A percentile compares a stretch with the other conserved stretches of the same genome.
These are phyloP conservation scores for Naganishia sp. DNA, from an alignment of 1,284 basidiomycete species.

Conservation along the genomic window DNA sequence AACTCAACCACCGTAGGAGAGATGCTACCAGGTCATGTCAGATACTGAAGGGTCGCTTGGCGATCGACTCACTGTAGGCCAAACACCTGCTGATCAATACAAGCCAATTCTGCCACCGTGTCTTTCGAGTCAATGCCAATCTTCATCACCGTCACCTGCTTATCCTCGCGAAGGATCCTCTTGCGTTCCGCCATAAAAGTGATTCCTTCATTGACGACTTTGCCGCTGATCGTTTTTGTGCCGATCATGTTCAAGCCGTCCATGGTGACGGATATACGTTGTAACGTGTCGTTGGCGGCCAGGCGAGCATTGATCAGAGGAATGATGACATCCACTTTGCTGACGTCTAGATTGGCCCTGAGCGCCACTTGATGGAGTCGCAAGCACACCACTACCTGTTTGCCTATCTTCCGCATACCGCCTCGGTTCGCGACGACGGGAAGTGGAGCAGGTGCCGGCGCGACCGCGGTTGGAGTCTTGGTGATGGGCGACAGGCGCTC, in stretches of 20 bases:
- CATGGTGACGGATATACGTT: conserved; percentile 12
- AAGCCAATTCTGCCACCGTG: conserved; percentile 12
- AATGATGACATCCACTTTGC: conserved; percentile 20
- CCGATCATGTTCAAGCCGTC: conserved; percentile 21
- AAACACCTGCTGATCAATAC: conserved; percentile 16
- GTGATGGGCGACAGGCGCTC: conserved; percentile 58
- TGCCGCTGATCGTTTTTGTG: conserved; percentile 21
- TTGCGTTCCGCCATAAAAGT: conserved; percentile 13
- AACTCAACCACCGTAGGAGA: conserved; percentile 74
- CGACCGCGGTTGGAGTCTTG: conserved; percentile 32
- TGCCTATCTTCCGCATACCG: conserved; percentile 39
- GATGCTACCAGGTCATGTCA: conserved; percentile 58
- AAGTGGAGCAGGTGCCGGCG: not conserved
- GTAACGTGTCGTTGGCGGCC: conserved; percentile 14
- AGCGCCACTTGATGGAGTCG: conserved; percentile 66
- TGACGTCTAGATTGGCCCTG: conserved; percentile 23
- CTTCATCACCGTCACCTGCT: conserved; percentile 26
- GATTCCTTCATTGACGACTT: conserved; percentile 13
- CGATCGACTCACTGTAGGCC: conserved; percentile 2
- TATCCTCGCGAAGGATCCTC: conserved; percentile 3
- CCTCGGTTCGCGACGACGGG: conserved; percentile 1
- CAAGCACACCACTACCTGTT: conserved; percentile 67
- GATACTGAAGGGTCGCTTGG: not conserved
- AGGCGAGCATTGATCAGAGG: conserved; percentile 13
- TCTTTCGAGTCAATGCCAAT: conserved; percentile 28